A percentile compares a stretch with the other conserved stretches of the same genome.
Conservation (phyloP, 768 basidiomycete species). For the Pseudohyphozyma bogoriensis region DNA sequence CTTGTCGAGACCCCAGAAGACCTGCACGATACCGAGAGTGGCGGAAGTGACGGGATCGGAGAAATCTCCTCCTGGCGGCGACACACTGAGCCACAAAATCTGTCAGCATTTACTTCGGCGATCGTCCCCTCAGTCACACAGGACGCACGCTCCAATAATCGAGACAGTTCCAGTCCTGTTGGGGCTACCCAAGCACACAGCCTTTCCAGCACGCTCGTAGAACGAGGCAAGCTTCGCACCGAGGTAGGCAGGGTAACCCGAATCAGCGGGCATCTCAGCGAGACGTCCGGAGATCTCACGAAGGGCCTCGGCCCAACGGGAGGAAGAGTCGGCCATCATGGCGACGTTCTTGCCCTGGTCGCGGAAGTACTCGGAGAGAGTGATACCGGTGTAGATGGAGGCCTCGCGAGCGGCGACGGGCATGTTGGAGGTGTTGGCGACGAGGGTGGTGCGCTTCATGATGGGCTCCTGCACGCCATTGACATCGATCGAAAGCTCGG, state of each 20-base stretch:
- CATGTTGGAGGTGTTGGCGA: conserved; percentile 99
- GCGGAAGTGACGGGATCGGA: conserved; percentile 97
- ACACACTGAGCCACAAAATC: conserved; percentile 55
- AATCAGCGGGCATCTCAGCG: conserved; percentile 99
- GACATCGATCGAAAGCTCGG: conserved; percentile 83
- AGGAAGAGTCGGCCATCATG: conserved; percentile 99
- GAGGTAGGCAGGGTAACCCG: conserved; percentile 96
- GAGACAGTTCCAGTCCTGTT: conserved; percentile 83
- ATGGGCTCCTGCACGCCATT: conserved; percentile 89
- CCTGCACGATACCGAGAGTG: conserved; percentile 96
- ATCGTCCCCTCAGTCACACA: background rate
- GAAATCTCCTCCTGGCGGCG: conserved; percentile 97
- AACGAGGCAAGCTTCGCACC: conserved; percentile 91
- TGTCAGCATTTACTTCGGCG: conserved; percentile 6
- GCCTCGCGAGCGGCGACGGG: conserved; percentile 98
- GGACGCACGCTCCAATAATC: conserved; percentile 91
- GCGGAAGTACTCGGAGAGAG: conserved; percentile 97
- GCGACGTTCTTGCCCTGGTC: conserved; percentile 95
- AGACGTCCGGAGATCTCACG: conserved; percentile 98
- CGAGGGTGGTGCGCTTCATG: conserved; percentile 98
- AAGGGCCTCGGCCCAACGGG: conserved; percentile 97
- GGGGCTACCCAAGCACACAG: conserved; percentile 81
- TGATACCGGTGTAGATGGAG: conserved; percentile 98
- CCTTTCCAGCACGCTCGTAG: conserved; percentile 98
- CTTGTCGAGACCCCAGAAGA: conserved; percentile 99